A percentile compares a stretch with the other conserved stretches of the same genome.
Conservation (phyloP, 441 rosid genomes). For the Corymbia calophylla region DNA sequence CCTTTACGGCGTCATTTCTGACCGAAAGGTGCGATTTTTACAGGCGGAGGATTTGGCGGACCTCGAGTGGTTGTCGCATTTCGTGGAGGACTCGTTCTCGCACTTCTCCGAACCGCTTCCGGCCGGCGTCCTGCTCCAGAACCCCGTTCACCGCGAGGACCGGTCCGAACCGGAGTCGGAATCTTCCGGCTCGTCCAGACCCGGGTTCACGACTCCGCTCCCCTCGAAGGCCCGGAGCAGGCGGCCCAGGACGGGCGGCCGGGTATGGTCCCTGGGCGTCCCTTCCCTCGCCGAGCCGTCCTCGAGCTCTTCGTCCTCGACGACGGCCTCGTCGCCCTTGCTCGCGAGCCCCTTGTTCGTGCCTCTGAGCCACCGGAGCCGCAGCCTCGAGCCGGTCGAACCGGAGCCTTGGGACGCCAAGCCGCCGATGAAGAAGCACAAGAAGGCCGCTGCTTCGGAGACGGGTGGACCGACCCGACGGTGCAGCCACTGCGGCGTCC, state of each 20-base stretch:
- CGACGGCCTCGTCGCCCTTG: conserved; percentile 30
- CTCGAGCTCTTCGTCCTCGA: conserved; percentile 45
- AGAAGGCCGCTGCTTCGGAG: conserved; percentile 22
- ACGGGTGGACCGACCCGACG: conserved; percentile 27
- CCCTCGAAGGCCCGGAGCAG: conserved; percentile 87
- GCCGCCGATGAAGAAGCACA: conserved; percentile 38
- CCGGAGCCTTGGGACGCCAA: conserved; percentile 12
- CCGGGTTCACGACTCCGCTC: conserved; percentile 42
- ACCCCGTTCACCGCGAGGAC: conserved; percentile 1
- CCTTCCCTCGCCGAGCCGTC: conserved; percentile 40
- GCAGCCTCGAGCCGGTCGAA: conserved; percentile 24
- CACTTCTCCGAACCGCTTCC: conserved; percentile 51
- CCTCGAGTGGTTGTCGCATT: conserved; percentile 90
- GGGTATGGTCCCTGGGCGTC: conserved; percentile 64
- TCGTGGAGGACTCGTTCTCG: conserved; percentile 79
- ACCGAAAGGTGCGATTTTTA: conserved; percentile 1
- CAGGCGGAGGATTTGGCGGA: conserved; percentile 68
- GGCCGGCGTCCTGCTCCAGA: conserved; percentile 24
- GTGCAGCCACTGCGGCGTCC: conserved; percentile 92
- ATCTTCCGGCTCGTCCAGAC: conserved; percentile 6
- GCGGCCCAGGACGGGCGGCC: conserved; percentile 47
- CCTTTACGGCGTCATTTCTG: neutral
- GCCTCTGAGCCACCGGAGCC: conserved; percentile 1
- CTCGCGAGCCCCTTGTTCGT: conserved; percentile 28
- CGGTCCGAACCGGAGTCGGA: neutral